A percentile compares a stretch with the other conserved stretches of the same genome.
phyloP scores from a whole-genome alignment of 2,329 filamentous ascomycete genomes.

The Diaporthe velutina region DNA sequence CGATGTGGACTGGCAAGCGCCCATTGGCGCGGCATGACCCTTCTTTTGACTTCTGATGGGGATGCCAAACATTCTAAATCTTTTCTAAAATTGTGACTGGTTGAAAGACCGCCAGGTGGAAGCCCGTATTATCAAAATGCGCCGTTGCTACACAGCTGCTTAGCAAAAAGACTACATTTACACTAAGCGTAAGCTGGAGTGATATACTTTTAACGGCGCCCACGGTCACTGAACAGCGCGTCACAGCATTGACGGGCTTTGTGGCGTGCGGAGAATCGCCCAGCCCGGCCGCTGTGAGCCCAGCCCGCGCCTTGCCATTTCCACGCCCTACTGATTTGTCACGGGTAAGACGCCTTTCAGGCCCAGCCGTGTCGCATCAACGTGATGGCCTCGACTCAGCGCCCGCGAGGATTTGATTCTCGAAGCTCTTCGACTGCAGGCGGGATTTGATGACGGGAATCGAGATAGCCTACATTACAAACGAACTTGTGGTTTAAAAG shows the following conservation, averaged over 20 bases:
- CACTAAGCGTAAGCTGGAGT: neutral
- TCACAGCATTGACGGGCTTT: neutral
- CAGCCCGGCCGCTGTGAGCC: neutral
- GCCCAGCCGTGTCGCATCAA: neutral
- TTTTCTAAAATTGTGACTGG: neutral
- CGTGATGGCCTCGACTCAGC: neutral
- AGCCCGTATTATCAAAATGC: neutral
- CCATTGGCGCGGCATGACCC: neutral
- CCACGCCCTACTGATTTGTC: slow-evolving; percentile 25
- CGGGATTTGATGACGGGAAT: neutral
- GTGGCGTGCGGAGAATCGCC: slow-evolving; percentile 21
- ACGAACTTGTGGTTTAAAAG: no score
- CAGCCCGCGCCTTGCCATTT: slow-evolving; percentile 12
- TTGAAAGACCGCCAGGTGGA: neutral
- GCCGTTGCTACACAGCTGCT: neutral
- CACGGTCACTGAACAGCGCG: neutral
- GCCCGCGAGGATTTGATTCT: neutral
- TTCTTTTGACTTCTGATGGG: neutral
- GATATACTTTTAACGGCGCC: neutral
- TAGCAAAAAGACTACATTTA: no score
- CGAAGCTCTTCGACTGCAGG: neutral
- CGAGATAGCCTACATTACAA: neutral
- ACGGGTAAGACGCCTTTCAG: slow-evolving; percentile 19
- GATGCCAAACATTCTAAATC: neutral
- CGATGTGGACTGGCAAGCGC: neutral